Conservation (phyloP, 441 rosid species). For the Caryocar brasiliense region DNA sequence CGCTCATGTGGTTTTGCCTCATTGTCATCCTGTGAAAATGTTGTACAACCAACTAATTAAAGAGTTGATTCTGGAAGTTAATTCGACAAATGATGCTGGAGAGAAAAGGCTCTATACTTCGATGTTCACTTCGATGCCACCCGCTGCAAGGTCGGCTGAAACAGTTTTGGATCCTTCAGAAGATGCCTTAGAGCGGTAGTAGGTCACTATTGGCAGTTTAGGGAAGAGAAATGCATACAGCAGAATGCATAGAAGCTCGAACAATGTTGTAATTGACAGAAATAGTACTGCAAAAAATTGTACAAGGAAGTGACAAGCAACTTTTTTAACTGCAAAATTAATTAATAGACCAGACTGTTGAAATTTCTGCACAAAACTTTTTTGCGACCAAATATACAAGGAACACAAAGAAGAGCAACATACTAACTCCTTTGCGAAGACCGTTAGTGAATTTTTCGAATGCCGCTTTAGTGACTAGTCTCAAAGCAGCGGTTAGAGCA, state of each 20-base stretch:
- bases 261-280: slow-evolving; percentile 37
- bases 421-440: slow-evolving; percentile 59
- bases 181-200: slow-evolving; percentile 56
- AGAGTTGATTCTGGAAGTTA: too few species aligned
- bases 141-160: slow-evolving; percentile 63
- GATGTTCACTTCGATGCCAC: slow-evolving; percentile 47
- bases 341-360: too few species aligned
- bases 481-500: slow-evolving; percentile 54
- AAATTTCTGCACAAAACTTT: too few species aligned
- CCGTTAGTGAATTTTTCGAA: slow-evolving; percentile 40
- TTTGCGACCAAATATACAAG: too few species aligned
- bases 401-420: slow-evolving; percentile 14
- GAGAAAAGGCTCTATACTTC: too few species aligned
- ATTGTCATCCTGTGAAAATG: slow-evolving; percentile 33
- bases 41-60: too few species aligned
- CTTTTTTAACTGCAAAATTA: too few species aligned
- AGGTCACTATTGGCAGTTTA: slow-evolving; percentile 49
- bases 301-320: not conserved
- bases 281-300: slow-evolving; percentile 36
- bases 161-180: slow-evolving; percentile 68
- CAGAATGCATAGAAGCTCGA: slow-evolving; percentile 47
- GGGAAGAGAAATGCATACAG: slow-evolving; percentile 49
- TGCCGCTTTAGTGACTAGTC: slow-evolving; percentile 67
- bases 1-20: slow-evolving; percentile 28
- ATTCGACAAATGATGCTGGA: too few species aligned